Evolutionary conservation across 805 yeast genomes (phyloP), one percentile per base, ranked within the genome.

Genomic region (Teunomyces gatunensis): DNA sequence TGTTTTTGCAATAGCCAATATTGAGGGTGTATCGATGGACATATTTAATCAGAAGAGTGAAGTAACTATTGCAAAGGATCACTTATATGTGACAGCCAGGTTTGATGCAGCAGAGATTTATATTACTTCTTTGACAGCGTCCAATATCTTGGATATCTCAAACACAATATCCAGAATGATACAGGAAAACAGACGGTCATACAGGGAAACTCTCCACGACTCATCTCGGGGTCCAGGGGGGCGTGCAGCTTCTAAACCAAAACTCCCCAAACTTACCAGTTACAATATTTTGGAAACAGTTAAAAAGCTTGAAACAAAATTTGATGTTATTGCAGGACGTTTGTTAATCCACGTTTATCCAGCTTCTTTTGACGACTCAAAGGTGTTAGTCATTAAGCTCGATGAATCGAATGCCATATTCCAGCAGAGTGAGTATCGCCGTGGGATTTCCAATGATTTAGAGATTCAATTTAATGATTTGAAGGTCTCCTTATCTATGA

Each of bases 61-160:
- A 42, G 54, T 64, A 15, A 72, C 71, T 23, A 60, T 73, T 18
- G 64, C 71, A 41, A 79, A 81, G 21, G 96, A 90, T 60, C 79
- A 81, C 44, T 65, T 91, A 5, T 77, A 72, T 48, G 85, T 81
- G 0, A 64, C 69, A 2, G 61, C 78, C 2, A 67, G 69, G 9
- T 73, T 84, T 51, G 80, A 73, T 1, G 69, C 80, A 0, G 72
- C 84, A 12, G 80, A 80, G 48, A 58, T 88, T 2, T 89, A 79
- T 57, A 71, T 86, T 50, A 91, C 98, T 0, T 89, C 96, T 0
- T 74, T 94, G 58, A 85, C 96, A 0, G 94, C 94, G 0, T 84
- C 96, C 0, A 89, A 87, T 57, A 71, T 89, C 27, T 74, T 85
- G 53, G 97, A 91, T 63, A 84, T 94, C 39, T 78, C 80, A 57